Evolutionary conservation across 2,329 filamentous ascomycete species (phyloP), one percentile per base, ranked within the genome.

Genomic region (Talaromyces sp.): DNA sequence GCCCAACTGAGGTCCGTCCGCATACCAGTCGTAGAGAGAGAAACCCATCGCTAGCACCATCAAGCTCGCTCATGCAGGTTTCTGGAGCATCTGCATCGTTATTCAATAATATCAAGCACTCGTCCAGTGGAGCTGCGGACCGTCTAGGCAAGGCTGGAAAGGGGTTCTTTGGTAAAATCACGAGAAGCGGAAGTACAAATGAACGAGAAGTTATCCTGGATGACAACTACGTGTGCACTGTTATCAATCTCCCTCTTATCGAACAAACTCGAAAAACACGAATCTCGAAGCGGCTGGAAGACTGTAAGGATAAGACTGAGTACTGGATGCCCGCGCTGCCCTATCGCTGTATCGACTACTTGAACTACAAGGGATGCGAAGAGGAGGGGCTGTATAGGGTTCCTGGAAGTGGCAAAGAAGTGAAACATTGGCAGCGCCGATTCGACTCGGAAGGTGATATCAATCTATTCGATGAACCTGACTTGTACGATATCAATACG

Each of bases 281-380:
- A 68, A 97, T 98, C 74, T 96, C 93, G 8, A 96, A 94, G 78
- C 87, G 90, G 35, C 82, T 98, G 50, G 92, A 96, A 73, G 87
- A 91, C 67, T 97, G 93, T 10, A 87, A 89, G 67, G 94, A 98
- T 74, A 97, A 97, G 82, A 98, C 94, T 0, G 94, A 97, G 74
- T 98, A 96, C 74, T 98, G 94, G 94, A 97, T 98, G 93, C 94
- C 94, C 13, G 91, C 93, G 7, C 89, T 98, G 65, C 93, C 94
- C 0, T 97, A 94, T 90, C 86, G 94, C 68, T 96, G 93, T 65
- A 97, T 98, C 69, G 94, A 98, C 79, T 97, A 96, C 75, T 82
- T 98, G 61, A 97, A 97, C 77, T 95, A 93, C 78, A 96, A 95
- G 74, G 92, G 92, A 45, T 95, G 91, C 71, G 93, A 97, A 73